Evolutionary conservation across 345 rosid genomes (phyloP), one percentile per base, ranked within the genome.

Genomic region (Cardamine occulta): DNA sequence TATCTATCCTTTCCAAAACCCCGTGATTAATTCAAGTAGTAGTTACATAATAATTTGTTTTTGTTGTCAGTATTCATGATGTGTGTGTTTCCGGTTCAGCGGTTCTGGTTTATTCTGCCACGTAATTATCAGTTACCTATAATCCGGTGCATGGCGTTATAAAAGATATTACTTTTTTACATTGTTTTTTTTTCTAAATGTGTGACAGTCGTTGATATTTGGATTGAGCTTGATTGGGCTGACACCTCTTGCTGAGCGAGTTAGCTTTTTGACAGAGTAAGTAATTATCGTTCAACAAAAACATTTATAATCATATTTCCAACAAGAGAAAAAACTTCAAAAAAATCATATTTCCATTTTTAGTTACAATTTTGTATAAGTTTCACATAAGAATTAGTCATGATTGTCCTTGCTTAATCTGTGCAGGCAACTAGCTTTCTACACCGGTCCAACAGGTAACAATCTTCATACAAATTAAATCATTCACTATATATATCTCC

Each of bases 231-330:
- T 94, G 74, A 88, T 88, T 8, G 98, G 96, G 37, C 82, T 90
- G 28, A 84, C 89, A 29, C 95, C 97, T 48, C 86, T 94, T 8
- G 98, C 97, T 2, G 97, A 94, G 72, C 87, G 98, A 54, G 87
- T 94, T 80, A 90, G 98, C 86, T 94, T 91, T 77, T 79, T 91
- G 70, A 94, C 98, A 3, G 98, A 90, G 98, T 94, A 89, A 87
- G 93, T 76, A 10, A 2, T 31, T 61, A n/a, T n/a, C n/a, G n/a
- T n/a, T n/a, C n/a, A n/a, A n/a, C n/a, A n/a, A n/a, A n/a, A n/a
- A n/a, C n/a, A n/a, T n/a, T n/a, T n/a, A n/a, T 21, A 69, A 28
- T 40, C 9, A 55, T 39, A 40, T 55, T 11, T 40, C 15, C 21
- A 66, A 42, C 9, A 37, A 37, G 40, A 37, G 8, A 35, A 35